Percentiles rank a stretch among this genome's conserved stretches.
Conservation (phyloP, 306 rosid species). For the Glycyrrhiza uralensis region DNA sequence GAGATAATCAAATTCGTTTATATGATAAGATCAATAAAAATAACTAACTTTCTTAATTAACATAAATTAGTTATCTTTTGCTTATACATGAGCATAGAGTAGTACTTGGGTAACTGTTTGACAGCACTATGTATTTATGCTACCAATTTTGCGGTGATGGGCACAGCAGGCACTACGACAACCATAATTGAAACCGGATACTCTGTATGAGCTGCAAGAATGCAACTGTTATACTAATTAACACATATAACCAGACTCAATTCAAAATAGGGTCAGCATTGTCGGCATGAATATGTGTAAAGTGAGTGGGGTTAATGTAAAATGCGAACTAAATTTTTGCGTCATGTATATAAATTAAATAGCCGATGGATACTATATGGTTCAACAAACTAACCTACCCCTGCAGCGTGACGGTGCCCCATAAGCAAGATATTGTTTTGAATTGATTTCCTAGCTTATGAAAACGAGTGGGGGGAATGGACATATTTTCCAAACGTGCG, state of each 20-base stretch:
- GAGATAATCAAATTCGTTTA: too few relatives aligned
- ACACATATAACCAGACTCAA: background rate
- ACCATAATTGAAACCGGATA: background rate
- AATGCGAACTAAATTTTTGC: background rate
- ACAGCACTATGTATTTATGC: background rate
- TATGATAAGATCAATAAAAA: too few relatives aligned
- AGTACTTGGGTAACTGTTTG: too few relatives aligned
- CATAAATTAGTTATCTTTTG: too few relatives aligned
- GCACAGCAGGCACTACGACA: background rate
- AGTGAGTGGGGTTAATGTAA: background rate
- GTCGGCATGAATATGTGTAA: background rate
- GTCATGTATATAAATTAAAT: background rate
- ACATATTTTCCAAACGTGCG: too few relatives aligned
- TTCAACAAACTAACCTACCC: slow-evolving; percentile 47
- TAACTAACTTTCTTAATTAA: too few relatives aligned
- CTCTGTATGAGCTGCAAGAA: background rate
- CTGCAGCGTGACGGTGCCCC: slow-evolving; percentile 18
- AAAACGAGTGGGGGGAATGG: background rate
- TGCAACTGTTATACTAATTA: background rate
- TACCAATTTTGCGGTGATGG: background rate
- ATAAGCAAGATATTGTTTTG: background rate
- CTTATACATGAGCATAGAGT: too few relatives aligned
- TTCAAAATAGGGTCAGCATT: background rate
- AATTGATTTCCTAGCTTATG: background rate
- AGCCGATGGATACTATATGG: background rate